Evolutionary conservation across 2,329 filamentous ascomycete genomes (phyloP), one percentile per base, ranked within the genome.

Genomic region (Periglandula ipomoeae): DNA sequence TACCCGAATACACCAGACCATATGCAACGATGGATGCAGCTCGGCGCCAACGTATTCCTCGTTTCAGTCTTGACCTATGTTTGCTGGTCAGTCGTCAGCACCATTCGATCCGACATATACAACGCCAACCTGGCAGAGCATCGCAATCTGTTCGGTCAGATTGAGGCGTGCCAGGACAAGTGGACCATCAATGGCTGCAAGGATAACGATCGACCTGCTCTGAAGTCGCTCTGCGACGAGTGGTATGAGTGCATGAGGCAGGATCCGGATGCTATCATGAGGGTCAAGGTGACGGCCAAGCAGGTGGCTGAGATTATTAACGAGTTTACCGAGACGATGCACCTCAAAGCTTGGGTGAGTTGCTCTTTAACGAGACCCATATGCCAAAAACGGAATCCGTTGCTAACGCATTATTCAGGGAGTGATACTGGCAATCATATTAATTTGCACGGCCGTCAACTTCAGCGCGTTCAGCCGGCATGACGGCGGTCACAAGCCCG

Each of bases 271-370:
- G 81, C 81, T 49, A 81, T 95, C 49, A 89, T 87, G 56, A 76
- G 84, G 34, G 85, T 91, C 38, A 85, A 84, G 59, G 81, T 95
- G 35, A 88, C 85, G 17, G 90, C 89, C 5, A 85, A 87, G 60
- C 93, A 90, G 23, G 86, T 96, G 61, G 91, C 91, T 1, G 82
- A 89, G 61, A 95, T 98, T 37, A 84, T 97, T 66, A 96, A 97
- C 63, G 85, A 85, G 59, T 96, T 97, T 64, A 84, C 95, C 4
- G 89, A 95, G 58, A 83, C 87, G 5, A 90, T 97, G 65, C 89
- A 85, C 54, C 85, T 88, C 66, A 96, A 96, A 66, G 75, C 76
- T 9, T 76, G 76, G 69, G 77, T 79, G 65, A 55, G 73, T 64
- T 9, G 6, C 22, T 11, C 27, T 17, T 30, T 11, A n/a, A n/a